Conservation (phyloP, 805 yeast genomes). For the Metschnikowia continentalis region DNA sequence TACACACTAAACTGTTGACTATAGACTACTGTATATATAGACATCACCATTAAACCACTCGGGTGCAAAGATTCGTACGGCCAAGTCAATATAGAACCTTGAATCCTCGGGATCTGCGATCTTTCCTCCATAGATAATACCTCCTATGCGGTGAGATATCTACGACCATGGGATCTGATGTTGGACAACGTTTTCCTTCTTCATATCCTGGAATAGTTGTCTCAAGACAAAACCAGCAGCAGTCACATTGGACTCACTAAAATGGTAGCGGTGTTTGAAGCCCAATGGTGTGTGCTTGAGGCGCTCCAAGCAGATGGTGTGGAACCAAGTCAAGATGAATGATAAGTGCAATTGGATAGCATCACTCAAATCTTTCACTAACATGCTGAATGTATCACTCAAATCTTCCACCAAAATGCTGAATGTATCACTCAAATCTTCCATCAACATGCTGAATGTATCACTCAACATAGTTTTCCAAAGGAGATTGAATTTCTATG, state of each 20-base stretch:
- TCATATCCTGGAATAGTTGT: slow-evolving; percentile 27
- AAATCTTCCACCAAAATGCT: slow-evolving; percentile 22
- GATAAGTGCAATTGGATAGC: slow-evolving; percentile 30
- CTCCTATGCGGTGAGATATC: slow-evolving; percentile 46
- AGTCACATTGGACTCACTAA: slow-evolving; percentile 65
- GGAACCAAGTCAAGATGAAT: slow-evolving; percentile 66
- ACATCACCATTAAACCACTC: slow-evolving; percentile 34
- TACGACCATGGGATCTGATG: slow-evolving; percentile 50
- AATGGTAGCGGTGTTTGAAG: slow-evolving; percentile 57
- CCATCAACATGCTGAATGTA: slow-evolving; percentile 21
- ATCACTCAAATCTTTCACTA: background rate
- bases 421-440: slow-evolving; percentile 18
- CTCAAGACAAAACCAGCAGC: slow-evolving; percentile 45
- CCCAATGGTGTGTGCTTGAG: slow-evolving; percentile 60
- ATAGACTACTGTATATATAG: no score
- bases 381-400: slow-evolving; percentile 29
- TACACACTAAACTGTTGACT: no score
- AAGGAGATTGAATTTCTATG: slow-evolving; percentile 61
- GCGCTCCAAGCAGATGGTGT: slow-evolving; percentile 57
- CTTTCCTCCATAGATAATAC: slow-evolving; percentile 66
- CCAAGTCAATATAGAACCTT: slow-evolving; percentile 29
- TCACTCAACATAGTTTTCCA: slow-evolving; percentile 45
- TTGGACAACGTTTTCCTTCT: slow-evolving; percentile 1
- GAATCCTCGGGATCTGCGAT: slow-evolving; percentile 42
- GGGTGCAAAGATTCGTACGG: slow-evolving; percentile 34